These are phyloP conservation scores for Suhomyces kilbournensis DNA, from an alignment of 805 yeast genomes.

Conservation along the genomic window DNA sequence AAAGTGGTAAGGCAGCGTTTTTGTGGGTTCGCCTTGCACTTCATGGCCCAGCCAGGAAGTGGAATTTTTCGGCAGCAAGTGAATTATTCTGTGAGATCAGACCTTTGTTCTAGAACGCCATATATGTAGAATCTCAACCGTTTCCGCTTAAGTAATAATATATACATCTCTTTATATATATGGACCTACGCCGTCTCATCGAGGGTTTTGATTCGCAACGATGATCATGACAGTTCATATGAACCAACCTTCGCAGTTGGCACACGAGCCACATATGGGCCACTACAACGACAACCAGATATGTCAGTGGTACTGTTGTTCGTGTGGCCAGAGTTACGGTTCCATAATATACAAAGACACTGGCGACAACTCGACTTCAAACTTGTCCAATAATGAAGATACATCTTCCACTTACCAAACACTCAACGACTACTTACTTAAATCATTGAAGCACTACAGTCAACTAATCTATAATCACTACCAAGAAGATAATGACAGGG, in stretches of 20 bases:
- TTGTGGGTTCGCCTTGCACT: background rate
- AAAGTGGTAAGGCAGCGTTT: background rate
- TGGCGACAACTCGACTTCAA: background rate
- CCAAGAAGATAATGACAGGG: background rate
- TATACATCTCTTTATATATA: background rate
- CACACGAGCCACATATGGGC: slow-evolving; percentile 1
- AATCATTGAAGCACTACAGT: slow-evolving; percentile 23
- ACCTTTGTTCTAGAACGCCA: background rate
- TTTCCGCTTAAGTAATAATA: background rate
- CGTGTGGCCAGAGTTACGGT: slow-evolving; percentile 39
- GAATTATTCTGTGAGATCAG: background rate
- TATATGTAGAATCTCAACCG: background rate
- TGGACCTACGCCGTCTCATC: slow-evolving; percentile 1
- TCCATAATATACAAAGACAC: slow-evolving; percentile 16
- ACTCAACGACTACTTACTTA: slow-evolving; percentile 8
- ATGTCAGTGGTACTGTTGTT: slow-evolving; percentile 43
- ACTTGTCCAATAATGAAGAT: background rate
- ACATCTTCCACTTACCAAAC: background rate
- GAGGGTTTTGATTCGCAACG: background rate
- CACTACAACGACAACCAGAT: slow-evolving; percentile 20
- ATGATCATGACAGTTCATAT: background rate
- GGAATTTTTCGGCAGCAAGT: background rate
- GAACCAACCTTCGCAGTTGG: background rate
- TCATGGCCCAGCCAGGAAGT: background rate
- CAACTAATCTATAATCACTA: slow-evolving; percentile 17